phyloP scores from a whole-genome alignment of 139 green algal genomes.

The Pleodorina starrii region DNA sequence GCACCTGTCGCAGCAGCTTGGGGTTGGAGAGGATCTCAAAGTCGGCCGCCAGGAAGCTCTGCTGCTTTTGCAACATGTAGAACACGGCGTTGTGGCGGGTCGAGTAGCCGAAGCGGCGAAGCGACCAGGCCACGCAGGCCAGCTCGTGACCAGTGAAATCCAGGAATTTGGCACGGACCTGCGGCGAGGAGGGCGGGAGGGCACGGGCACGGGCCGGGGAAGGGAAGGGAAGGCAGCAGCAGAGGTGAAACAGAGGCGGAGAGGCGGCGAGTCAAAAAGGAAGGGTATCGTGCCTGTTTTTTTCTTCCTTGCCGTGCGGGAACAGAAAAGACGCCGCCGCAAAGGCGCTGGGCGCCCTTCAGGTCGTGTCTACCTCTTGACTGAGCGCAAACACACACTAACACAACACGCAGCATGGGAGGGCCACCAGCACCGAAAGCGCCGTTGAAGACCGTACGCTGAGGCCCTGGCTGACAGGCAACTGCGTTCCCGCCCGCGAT shows the following conservation, averaged over 20 bases:
- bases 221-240: no score
- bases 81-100: conserved; percentile 60
- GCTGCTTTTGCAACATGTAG: conserved; percentile 65
- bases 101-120: conserved; percentile 60
- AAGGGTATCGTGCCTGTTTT: neutral
- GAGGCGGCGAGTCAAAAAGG: neutral
- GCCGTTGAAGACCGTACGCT: neutral
- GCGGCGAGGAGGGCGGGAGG: neutral
- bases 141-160: conserved; percentile 67
- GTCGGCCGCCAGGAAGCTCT: conserved; percentile 59
- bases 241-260: no score
- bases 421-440: neutral
- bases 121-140: conserved; percentile 63
- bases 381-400: no score
- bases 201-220: no score
- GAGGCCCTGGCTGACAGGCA: neutral
- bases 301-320: neutral
- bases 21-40: conserved; percentile 64
- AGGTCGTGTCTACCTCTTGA: no score
- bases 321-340: no score
- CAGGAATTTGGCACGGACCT: conserved; percentile 65
- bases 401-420: no score
- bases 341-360: no score
- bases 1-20: conserved; percentile 62
- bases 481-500: no score